Conservation (phyloP, 1,284 basidiomycete genomes). For the Cryptococcus jaspeensis region DNA sequence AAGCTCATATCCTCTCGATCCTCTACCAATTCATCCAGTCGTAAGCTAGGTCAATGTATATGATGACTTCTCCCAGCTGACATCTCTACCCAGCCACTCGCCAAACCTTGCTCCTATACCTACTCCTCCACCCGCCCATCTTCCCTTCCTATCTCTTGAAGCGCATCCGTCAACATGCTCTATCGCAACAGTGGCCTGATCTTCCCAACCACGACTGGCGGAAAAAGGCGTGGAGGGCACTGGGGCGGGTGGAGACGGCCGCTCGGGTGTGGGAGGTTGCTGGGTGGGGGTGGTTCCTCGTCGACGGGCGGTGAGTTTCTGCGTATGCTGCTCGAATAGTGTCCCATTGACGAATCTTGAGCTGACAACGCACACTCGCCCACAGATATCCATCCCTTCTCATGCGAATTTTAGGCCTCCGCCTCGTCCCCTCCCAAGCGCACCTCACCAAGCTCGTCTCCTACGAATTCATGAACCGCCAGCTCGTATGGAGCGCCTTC, state of each 20-base stretch:
- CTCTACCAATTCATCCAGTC: constrained; percentile 27
- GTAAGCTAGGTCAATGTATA: too few species aligned
- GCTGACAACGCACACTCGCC: not conserved
- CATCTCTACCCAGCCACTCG: constrained; percentile 37
- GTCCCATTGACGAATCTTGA: not conserved
- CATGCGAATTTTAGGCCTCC: constrained; percentile 77
- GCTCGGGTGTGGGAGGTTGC: constrained; percentile 62
- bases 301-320: constrained; percentile 68
- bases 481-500: constrained; percentile 98
- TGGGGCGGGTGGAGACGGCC: constrained; percentile 66
- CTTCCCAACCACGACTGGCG: constrained; percentile 72
- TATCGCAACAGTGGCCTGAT: constrained; percentile 86
- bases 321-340: not conserved
- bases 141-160: constrained; percentile 74
- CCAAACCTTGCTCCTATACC: constrained; percentile 65
- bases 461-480: constrained; percentile 98
- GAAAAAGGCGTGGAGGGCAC: constrained; percentile 70
- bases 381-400: constrained; percentile 78
- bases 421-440: constrained; percentile 70
- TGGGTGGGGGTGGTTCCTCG: constrained; percentile 81
- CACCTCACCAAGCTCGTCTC: constrained; percentile 80
- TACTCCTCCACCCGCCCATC: constrained; percentile 64
- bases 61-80: too few species aligned
- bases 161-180: constrained; percentile 69
- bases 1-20: constrained; percentile 44